Conservation (phyloP, 2,329 filamentous ascomycete species). For the Colletotrichum musae region DNA sequence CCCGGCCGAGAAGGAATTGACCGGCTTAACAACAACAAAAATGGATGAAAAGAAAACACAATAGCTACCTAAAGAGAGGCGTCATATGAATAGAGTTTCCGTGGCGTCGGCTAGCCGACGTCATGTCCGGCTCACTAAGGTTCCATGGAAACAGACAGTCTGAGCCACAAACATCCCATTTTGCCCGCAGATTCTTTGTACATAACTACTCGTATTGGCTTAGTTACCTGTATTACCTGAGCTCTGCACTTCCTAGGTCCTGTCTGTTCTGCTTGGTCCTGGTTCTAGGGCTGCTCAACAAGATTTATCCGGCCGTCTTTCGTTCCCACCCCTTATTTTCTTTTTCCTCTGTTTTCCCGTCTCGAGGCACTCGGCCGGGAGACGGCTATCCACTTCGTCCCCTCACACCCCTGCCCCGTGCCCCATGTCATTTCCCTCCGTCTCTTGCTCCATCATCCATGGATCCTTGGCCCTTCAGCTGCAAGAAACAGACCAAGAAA, state of each 20-base stretch:
- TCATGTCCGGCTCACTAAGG: constrained; percentile 24
- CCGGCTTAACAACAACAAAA: not conserved
- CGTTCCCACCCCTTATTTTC: constrained; percentile 6
- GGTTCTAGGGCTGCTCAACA: constrained; percentile 15
- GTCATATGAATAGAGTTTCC: constrained; percentile 37
- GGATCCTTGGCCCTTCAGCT: not conserved
- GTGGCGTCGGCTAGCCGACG: constrained; percentile 35
- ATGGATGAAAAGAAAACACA: not conserved
- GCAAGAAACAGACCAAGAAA: not conserved
- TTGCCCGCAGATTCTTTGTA: no score
- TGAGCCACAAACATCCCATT: constrained; percentile 23
- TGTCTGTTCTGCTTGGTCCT: not conserved
- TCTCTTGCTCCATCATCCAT: not conserved
- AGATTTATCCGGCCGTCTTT: constrained; percentile 4
- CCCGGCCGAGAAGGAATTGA: not conserved
- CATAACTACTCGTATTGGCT: no score
- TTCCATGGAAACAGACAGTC: constrained; percentile 30
- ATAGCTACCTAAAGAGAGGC: not conserved
- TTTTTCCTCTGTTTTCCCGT: not conserved
- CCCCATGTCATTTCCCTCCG: not conserved
- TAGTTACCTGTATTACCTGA: no score
- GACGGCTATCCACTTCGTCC: not conserved
- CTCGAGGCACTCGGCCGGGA: not conserved
- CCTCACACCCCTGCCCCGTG: not conserved
- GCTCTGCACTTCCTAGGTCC: no score